Base-by-base conservation (phyloP, 805 yeast species). In the Pichia nakasei region DNA sequence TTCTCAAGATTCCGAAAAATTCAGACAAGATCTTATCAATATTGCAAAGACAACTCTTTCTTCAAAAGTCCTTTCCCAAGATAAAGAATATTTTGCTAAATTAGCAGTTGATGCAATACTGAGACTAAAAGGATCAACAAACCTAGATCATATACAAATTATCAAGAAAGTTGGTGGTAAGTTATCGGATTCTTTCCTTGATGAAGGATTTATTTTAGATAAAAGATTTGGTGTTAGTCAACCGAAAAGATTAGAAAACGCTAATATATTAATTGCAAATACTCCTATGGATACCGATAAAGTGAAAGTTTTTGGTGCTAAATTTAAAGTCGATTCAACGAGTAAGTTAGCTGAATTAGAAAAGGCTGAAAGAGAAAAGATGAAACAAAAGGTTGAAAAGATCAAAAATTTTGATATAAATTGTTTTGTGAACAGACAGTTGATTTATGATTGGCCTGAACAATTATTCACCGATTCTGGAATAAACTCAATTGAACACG, bases 371-470 rank as follows among this genome's bases (percentile, higher is more conserved):
- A 84, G 82, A 66, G 83, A 78, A 46, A 93, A 91, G 70, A 91
- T 93, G 97, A 84, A 79, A 65, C 69, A 63, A 44, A 93, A 93
- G 65, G 87, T 93, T 52, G 88, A 80, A 47, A 87, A 88, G 62
- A 93, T 93, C 63, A 78, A 87, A 60, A 80, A 80, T 52, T 94
- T 86, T 61, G 63, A 62, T 32, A 80, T 86, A 59, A 85, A 86
- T 63, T 80, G 91, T 55, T 93, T 93, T 63, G 88, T 93, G 54
- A 93, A 93, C 70, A 80, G 98, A 60, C 98, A 93, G 68, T 76
- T 93, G 59, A 93, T 93, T 59, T 93, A 93, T 67, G 97, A 93
- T 69, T 93, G 91, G 76, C 98, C 98, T 22, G 98, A 93, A 67
- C 96, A 86, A 66, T 72, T 93, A 53, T 85, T 93, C 58, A 75